phyloP scores from a whole-genome alignment of 1,284 basidiomycete genomes.

The Cystobasidiaceae sp. region DNA sequence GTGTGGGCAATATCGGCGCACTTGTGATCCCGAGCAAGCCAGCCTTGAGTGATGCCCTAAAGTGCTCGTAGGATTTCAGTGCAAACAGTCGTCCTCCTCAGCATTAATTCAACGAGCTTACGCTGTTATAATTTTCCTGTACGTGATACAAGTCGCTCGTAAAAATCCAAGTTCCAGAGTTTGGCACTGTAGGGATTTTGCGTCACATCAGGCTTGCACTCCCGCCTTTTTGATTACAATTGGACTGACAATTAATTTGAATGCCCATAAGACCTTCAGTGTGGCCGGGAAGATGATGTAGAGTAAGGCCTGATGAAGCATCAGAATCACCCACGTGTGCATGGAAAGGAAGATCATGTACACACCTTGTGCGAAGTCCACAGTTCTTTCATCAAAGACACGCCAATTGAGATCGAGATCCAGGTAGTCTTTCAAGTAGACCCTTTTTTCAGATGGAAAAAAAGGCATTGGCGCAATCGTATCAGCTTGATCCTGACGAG shows the following conservation, averaged over 20 bases:
- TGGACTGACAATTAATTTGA: slow-evolving; percentile 30
- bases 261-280: slow-evolving; percentile 43
- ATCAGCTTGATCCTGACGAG: no score
- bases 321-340: not conserved
- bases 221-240: slow-evolving; percentile 30
- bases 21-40: slow-evolving; percentile 33
- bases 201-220: slow-evolving; percentile 37
- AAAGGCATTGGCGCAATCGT: no score
- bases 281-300: slow-evolving; percentile 44
- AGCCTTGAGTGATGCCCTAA: slow-evolving; percentile 28
- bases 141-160: slow-evolving; percentile 31
- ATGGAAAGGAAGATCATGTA: slow-evolving; percentile 1
- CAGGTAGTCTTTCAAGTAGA: slow-evolving; percentile 22
- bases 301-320: slow-evolving; percentile 33
- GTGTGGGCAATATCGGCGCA: not conserved
- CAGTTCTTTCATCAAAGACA: slow-evolving; percentile 28
- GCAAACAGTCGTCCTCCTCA: not conserved
- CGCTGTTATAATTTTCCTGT: not conserved
- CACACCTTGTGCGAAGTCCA: slow-evolving; percentile 39
- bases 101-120: not conserved
- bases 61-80: not conserved
- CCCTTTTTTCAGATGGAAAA: no score
- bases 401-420: slow-evolving; percentile 20
- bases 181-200: not conserved
- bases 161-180: slow-evolving; percentile 22